These are phyloP conservation scores for Penicillium sclerotigenum DNA, from an alignment of 2,329 filamentous ascomycete species.

Conservation along the genomic window DNA sequence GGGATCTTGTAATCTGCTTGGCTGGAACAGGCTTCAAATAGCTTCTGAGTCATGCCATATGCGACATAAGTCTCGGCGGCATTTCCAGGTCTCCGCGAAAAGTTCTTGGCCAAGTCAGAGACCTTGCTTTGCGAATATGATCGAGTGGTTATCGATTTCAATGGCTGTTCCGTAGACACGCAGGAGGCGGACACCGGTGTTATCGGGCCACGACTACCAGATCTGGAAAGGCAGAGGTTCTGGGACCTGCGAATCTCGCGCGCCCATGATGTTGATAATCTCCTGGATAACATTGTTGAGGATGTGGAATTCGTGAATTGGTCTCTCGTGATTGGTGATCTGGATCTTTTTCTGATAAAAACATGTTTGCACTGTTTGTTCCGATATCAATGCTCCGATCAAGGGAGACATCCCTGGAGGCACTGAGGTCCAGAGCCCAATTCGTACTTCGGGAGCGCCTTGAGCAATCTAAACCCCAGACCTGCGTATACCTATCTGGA, in stretches of 20 bases:
- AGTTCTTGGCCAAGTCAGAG: constrained; percentile 29
- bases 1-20: constrained; percentile 76
- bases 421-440: background rate
- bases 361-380: constrained; percentile 34
- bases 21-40: constrained; percentile 71
- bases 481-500: background rate
- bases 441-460: background rate
- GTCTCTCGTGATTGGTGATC: constrained; percentile 10
- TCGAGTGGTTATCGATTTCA: constrained; percentile 1
- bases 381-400: background rate
- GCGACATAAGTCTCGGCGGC: constrained; percentile 70
- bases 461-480: background rate
- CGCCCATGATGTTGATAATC: constrained; percentile 19
- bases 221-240: constrained; percentile 20
- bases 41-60: constrained; percentile 71
- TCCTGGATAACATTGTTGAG: constrained; percentile 23
- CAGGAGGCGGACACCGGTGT: background rate
- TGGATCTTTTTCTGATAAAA: constrained; percentile 14
- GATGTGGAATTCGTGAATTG: constrained; percentile 7
- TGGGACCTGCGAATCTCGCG: constrained; percentile 18
- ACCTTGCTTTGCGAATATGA: constrained; percentile 20
- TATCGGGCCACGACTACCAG: background rate
- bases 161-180: constrained; percentile 16
- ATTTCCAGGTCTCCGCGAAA: constrained; percentile 36
- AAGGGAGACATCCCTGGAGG: too few species aligned